phyloP scores from a whole-genome alignment of 2,329 filamentous ascomycete genomes.

The Cladophialophora chaetospira region DNA sequence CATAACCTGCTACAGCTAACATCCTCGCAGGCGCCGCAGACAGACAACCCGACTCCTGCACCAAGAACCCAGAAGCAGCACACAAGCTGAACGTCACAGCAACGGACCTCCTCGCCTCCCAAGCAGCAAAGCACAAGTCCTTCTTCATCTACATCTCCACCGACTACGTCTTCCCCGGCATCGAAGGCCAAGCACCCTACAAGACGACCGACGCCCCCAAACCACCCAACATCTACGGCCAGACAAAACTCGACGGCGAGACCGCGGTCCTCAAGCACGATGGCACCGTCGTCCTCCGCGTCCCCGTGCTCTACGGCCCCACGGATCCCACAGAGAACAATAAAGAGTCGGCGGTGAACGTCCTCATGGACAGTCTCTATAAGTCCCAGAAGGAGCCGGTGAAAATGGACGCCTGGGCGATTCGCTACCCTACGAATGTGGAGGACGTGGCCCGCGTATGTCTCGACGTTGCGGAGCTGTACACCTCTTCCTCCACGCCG shows the following conservation, averaged over 20 bases:
- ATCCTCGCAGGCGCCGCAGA: conserved; percentile 74
- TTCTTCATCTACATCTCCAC: conserved; percentile 66
- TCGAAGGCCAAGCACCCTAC: conserved; percentile 84
- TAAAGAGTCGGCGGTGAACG: conserved; percentile 79
- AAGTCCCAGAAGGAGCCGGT: conserved; percentile 68
- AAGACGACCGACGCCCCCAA: conserved; percentile 62
- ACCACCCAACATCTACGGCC: conserved; percentile 78
- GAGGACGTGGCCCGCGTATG: conserved; percentile 81
- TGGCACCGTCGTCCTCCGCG: conserved; percentile 67
- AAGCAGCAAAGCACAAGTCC: conserved; percentile 59
- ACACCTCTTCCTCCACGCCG: conserved; percentile 56
- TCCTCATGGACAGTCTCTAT: conserved; percentile 74
- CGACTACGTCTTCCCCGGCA: conserved; percentile 76
- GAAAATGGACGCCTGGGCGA: conserved; percentile 83
- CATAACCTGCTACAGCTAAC: not conserved
- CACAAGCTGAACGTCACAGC: conserved; percentile 73
- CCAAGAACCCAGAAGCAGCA: conserved; percentile 74
- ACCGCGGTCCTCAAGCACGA: conserved; percentile 65
- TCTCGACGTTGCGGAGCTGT: conserved; percentile 71
- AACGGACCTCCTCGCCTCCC: conserved; percentile 64
- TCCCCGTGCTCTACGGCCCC: conserved; percentile 83
- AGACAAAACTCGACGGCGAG: conserved; percentile 72
- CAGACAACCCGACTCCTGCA: conserved; percentile 82
- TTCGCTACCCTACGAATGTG: conserved; percentile 85
- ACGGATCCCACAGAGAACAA: conserved; percentile 58